Evolutionary conservation across 108 stramenopile genomes (phyloP).

Genomic region (Cyclotella choctawhatcheeana): DNA sequence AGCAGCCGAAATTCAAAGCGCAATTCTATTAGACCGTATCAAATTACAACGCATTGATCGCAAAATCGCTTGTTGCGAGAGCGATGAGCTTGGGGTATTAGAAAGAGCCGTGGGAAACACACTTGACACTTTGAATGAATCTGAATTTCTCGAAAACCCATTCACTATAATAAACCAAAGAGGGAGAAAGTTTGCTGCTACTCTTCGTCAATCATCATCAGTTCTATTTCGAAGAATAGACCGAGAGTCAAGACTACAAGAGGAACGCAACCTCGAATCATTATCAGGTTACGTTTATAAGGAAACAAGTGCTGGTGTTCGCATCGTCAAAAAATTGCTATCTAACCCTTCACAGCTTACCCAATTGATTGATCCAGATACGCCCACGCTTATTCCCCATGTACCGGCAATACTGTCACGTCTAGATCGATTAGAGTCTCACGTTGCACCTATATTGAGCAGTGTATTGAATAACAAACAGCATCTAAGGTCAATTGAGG

Average conservation of each 20-base stretch:
- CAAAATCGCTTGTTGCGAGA: constrained; percentile 55
- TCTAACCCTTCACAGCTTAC: constrained; percentile 54
- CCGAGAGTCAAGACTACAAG: constrained; percentile 53
- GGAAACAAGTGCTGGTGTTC: constrained; percentile 55
- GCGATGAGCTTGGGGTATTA: constrained; percentile 34
- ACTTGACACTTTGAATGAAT: constrained; percentile 33
- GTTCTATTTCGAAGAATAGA: constrained; percentile 63
- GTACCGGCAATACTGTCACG: constrained; percentile 65
- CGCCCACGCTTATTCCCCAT: constrained; percentile 67
- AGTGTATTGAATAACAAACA: constrained; percentile 69
- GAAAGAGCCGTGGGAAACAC: constrained; percentile 45
- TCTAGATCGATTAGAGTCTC: constrained; percentile 65
- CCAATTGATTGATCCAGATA: constrained; percentile 68
- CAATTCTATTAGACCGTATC: constrained; percentile 60
- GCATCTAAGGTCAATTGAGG: constrained; percentile 68
- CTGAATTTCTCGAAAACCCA: constrained; percentile 41
- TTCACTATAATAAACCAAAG: constrained; percentile 25
- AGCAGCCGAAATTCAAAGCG: constrained; percentile 53
- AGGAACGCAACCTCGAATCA: constrained; percentile 57
- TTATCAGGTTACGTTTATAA: constrained; percentile 57
- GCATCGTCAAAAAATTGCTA: constrained; percentile 55
- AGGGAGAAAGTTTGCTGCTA: constrained; percentile 37
- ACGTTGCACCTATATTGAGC: constrained; percentile 66
- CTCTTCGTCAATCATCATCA: constrained; percentile 49
- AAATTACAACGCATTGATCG: constrained; percentile 66